Base-by-base conservation (phyloP, 2,329 filamentous ascomycete genomes). In the Colletotrichum karsti region DNA sequence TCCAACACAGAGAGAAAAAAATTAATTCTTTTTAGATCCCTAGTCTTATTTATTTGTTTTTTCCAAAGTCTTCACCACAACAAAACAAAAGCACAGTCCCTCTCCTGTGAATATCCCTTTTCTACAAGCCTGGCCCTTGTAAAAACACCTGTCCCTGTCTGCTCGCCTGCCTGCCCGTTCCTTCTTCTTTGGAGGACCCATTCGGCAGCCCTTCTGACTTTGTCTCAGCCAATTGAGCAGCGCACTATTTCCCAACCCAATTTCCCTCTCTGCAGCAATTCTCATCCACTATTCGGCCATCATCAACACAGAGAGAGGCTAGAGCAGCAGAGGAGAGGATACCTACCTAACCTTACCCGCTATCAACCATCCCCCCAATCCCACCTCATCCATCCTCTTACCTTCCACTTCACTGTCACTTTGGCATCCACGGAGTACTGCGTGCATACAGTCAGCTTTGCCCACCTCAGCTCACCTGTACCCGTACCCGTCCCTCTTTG, bases 201-300 rank as follows among this genome's bases (percentile, higher is more conserved):
- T 57, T 30, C n/a, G 20, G 13, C 41, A 15, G 28, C 55, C 66
- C 64, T 44, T 69, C 62, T 61, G 62, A 61, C 48, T 61, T 51
- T 48, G 55, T 62, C 48, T 69, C 50, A 18, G 66, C 66, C 62
- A 62, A 69, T 65, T 46, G 66, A 62, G 56, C 39, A 51, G 44
- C 20, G 35, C 48, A 42, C 35, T 26, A 30, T 61, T 42, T 42
- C 35, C 56, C 41, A 61, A 44, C 54, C 61, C 62, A 69, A 69
- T 69, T 69, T 69, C 66, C 66, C 42, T 9, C 41, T 35, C 46
- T 50, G 44, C 62, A 54, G 62, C 48, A n/a, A 42, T 46, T 44
- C 46, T 44, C 46, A 39, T 55, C 53, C 42, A n/a, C 24, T 28
- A n/a, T 48, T 28, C 30, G 18, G 24, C 15, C 33, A 39, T 26